phyloP scores from a whole-genome alignment of 768 basidiomycete species.

The Amanita thiersii region DNA sequence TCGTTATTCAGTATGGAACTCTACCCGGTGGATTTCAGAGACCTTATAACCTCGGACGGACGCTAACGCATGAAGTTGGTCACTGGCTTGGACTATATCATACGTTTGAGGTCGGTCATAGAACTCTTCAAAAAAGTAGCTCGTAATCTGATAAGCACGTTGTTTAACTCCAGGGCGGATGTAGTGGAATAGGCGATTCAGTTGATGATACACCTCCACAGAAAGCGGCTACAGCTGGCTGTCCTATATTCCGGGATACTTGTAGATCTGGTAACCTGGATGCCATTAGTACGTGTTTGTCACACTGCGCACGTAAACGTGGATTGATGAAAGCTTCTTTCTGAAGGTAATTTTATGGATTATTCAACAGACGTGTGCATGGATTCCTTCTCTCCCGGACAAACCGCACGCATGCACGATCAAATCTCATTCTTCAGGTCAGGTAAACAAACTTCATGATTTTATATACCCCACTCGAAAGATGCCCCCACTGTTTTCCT shows the following conservation, averaged over 20 bases:
- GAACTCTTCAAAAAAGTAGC: neutral
- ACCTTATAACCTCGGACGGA: conserved; percentile 18
- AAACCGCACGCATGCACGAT: conserved; percentile 5
- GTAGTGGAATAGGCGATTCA: conserved; percentile 1
- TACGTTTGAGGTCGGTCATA: conserved; percentile 1
- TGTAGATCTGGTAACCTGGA: conserved; percentile 8
- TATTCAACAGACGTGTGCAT: conserved; percentile 11
- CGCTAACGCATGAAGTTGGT: conserved; percentile 5
- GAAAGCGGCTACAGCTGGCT: neutral
- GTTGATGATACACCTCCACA: conserved; percentile 7
- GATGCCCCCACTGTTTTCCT: neutral
- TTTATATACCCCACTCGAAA: neutral
- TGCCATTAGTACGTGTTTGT: conserved; percentile 12
- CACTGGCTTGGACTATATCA: conserved; percentile 7
- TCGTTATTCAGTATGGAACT: conserved; percentile 17
- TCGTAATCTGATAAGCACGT: neutral
- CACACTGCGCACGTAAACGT: neutral
- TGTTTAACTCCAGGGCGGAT: conserved; percentile 4
- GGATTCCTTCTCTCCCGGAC: conserved; percentile 10
- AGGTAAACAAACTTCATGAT: neutral
- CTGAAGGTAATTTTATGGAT: conserved; percentile 13
- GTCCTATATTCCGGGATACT: conserved; percentile 3
- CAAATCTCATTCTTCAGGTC: conserved; percentile 5
- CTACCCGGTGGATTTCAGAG: conserved; percentile 17
- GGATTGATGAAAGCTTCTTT: neutral